These are phyloP conservation scores for Neltuma alba DNA, from an alignment of 306 rosid genomes.

Conservation along the genomic window DNA sequence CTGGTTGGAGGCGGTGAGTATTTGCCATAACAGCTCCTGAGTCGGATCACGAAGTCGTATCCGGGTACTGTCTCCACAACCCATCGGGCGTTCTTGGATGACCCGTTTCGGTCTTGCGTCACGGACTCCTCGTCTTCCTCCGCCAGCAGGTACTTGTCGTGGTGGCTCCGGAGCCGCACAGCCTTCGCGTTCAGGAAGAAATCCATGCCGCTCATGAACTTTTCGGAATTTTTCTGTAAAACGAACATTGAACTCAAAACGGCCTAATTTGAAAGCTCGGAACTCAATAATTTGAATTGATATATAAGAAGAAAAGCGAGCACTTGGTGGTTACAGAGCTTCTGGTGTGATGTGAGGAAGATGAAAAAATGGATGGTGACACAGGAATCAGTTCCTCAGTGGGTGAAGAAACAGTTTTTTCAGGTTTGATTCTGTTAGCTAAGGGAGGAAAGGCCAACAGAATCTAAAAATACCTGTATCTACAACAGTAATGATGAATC, in stretches of 20 bases:
- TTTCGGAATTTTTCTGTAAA: slow-evolving; percentile 29
- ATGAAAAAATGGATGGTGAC: slow-evolving; percentile 12
- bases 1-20: slow-evolving; percentile 78
- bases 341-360: background rate
- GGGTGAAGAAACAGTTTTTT: background rate
- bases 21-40: slow-evolving; percentile 79
- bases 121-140: slow-evolving; percentile 90
- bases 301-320: background rate
- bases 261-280: background rate
- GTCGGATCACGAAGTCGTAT: slow-evolving; percentile 64
- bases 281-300: background rate
- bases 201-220: slow-evolving; percentile 61
- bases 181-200: slow-evolving; percentile 76
- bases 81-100: slow-evolving; percentile 74
- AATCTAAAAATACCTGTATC: background rate
- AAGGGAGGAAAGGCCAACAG: background rate
- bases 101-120: slow-evolving; percentile 65
- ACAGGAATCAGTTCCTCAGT: background rate
- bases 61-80: slow-evolving; percentile 59
- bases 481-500: background rate
- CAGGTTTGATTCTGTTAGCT: background rate
- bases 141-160: slow-evolving; percentile 70
- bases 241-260: background rate
- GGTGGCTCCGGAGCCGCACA: slow-evolving; percentile 84
- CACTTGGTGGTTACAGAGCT: background rate